Conservation (phyloP, 2,329 filamentous ascomycete species). For the Chaetothyriales sp. region DNA sequence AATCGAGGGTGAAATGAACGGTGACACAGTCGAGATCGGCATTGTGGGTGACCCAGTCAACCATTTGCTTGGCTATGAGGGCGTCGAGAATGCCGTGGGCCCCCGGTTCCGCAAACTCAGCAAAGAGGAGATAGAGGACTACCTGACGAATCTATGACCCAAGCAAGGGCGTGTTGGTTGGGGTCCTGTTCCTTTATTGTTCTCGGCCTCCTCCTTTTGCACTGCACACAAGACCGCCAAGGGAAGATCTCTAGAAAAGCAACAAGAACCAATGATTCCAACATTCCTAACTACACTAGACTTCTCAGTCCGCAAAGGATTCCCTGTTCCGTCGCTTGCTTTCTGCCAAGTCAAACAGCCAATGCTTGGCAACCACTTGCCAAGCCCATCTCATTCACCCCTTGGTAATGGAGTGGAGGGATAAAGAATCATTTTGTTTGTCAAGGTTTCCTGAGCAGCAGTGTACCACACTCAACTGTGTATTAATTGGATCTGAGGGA, state of each 20-base stretch:
- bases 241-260: neutral
- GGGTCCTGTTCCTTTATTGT: neutral
- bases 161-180: neutral
- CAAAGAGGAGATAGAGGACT: slow-evolving; percentile 97
- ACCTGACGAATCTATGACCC: slow-evolving; percentile 79
- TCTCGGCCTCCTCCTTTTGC: neutral
- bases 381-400: neutral
- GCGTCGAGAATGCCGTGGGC: slow-evolving; percentile 68
- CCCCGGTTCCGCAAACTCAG: slow-evolving; percentile 87
- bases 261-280: neutral
- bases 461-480: neutral
- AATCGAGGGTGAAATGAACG: slow-evolving; percentile 98
- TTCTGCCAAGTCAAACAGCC: neutral
- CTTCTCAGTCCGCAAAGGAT: neutral
- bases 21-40: slow-evolving; percentile 97
- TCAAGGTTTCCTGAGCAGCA: neutral
- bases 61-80: slow-evolving; percentile 80
- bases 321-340: neutral
- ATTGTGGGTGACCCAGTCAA: slow-evolving; percentile 92
- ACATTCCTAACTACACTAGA: neutral
- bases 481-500: neutral
- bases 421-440: neutral
- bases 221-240: neutral
- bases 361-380: neutral
- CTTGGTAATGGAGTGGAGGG: neutral